Evolutionary conservation across 768 basidiomycete genomes (phyloP).

Genomic region (Kondoa malvinella): DNA sequence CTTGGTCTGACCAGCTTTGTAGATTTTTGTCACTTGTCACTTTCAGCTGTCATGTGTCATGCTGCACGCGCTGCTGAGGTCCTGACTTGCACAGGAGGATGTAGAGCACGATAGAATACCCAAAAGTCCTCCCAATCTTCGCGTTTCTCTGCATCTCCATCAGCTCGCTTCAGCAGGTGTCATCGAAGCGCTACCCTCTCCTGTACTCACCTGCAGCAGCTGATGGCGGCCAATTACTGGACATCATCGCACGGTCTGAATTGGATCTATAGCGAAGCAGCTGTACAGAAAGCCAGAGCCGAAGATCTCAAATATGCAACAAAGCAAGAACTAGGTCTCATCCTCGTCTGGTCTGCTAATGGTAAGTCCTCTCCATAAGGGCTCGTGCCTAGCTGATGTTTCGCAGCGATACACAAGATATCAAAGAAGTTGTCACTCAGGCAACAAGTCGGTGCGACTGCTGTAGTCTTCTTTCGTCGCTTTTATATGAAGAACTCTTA

Average conservation of each 20-base stretch:
- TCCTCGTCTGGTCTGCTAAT: conserved; percentile 77
- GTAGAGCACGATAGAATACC: no score
- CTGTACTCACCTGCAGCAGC: no score
- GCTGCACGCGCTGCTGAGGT: no score
- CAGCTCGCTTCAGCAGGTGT: no score
- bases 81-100: no score
- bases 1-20: no score
- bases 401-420: conserved; percentile 61
- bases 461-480: conserved; percentile 85
- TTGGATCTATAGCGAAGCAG: background rate
- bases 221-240: background rate
- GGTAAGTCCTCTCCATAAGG: conserved; percentile 34
- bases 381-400: background rate
- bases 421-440: conserved; percentile 65
- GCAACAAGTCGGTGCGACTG: conserved; percentile 83
- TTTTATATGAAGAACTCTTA: conserved; percentile 93
- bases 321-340: conserved; percentile 60
- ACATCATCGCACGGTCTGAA: background rate
- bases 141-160: no score
- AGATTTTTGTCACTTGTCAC: no score
- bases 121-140: no score
- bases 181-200: no score
- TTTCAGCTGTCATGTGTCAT: no score
- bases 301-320: conserved; percentile 66
- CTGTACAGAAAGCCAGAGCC: conserved; percentile 40